These are phyloP conservation scores for Neocatenulostroma microsporum DNA, from an alignment of 2,329 filamentous ascomycete species.

Conservation along the genomic window DNA sequence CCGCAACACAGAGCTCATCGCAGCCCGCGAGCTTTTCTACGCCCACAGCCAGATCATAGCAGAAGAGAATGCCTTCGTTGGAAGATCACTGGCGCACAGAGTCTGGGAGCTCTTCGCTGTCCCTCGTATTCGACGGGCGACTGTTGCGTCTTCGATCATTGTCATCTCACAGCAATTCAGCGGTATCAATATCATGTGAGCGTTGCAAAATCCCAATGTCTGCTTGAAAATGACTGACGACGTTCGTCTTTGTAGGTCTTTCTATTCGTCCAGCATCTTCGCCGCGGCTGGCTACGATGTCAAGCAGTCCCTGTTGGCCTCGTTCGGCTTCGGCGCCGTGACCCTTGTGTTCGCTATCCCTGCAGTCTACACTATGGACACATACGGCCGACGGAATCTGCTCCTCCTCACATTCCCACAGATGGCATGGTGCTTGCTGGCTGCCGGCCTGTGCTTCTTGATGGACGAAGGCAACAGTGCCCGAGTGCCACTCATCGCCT, in stretches of 20 bases:
- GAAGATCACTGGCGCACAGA: slow-evolving; percentile 34
- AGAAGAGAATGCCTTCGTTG: no score
- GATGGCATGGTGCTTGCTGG: slow-evolving; percentile 42
- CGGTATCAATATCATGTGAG: no score
- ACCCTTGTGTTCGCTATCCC: slow-evolving; percentile 54
- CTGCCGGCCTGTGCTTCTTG: slow-evolving; percentile 34
- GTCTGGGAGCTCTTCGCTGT: no score
- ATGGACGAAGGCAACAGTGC: slow-evolving; percentile 21
- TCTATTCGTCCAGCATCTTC: slow-evolving; percentile 24
- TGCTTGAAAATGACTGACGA: no score
- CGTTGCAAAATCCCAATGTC: no score
- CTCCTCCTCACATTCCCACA: slow-evolving; percentile 37
- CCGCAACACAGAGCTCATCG: slow-evolving; percentile 23
- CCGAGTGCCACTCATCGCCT: slow-evolving; percentile 28
- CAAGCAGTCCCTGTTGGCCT: slow-evolving; percentile 46
- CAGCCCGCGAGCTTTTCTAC: slow-evolving; percentile 27
- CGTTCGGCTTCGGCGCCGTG: slow-evolving; percentile 51
- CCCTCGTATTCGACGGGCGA: no score
- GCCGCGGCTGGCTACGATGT: slow-evolving; percentile 37
- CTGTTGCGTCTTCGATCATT: no score
- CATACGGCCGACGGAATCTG: slow-evolving; percentile 35
- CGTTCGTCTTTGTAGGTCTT: slow-evolving; percentile 33
- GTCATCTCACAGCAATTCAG: no score
- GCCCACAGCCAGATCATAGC: no score
- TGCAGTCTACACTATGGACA: slow-evolving; percentile 46